Percentiles rank a stretch among this genome's conserved stretches.
phyloP scores from a whole-genome alignment of 176 grass and related monocot genomes.

The Pharus latifolius region DNA sequence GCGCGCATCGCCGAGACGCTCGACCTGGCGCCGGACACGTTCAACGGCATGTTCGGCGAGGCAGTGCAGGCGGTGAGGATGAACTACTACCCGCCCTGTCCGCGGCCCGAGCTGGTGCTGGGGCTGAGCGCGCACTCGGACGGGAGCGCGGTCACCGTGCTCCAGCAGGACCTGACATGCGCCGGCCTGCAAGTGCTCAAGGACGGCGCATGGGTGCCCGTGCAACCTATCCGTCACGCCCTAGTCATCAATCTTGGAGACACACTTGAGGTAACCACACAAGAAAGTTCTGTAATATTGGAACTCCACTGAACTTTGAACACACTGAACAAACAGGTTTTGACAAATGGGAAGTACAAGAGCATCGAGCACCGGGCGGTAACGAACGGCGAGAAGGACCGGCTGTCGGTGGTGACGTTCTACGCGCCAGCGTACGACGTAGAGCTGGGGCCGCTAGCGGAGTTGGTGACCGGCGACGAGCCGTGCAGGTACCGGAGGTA shows the following conservation, averaged over 20 bases:
- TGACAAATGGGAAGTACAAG: constrained; percentile 86
- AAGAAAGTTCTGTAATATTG: too few relatives aligned
- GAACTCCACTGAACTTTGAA: too few relatives aligned
- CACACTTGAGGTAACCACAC: constrained; percentile 51
- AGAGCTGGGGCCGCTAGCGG: constrained; percentile 59
- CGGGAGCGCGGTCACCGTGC: constrained; percentile 84
- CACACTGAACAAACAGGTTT: too few relatives aligned
- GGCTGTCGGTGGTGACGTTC: constrained; percentile 69
- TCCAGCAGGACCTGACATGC: constrained; percentile 58
- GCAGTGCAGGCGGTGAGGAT: constrained; percentile 77
- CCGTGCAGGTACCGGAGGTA: constrained; percentile 54
- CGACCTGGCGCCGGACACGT: constrained; percentile 16
- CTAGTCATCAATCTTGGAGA: constrained; percentile 78
- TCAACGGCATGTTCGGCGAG: constrained; percentile 69
- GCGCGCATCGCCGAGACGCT: constrained; percentile 43
- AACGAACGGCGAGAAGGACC: constrained; percentile 27
- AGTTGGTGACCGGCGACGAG: constrained; percentile 39
- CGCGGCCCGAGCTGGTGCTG: constrained; percentile 59
- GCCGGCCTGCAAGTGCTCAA: constrained; percentile 64
- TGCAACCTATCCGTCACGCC: constrained; percentile 34
- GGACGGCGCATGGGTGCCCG: constrained; percentile 41
- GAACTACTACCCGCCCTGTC: constrained; percentile 83
- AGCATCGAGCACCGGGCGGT: constrained; percentile 87
- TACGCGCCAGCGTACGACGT: constrained; percentile 87
- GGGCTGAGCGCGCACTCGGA: constrained; percentile 83